phyloP scores from a whole-genome alignment of 2,329 filamentous ascomycete species.

The Apiospora marii region DNA sequence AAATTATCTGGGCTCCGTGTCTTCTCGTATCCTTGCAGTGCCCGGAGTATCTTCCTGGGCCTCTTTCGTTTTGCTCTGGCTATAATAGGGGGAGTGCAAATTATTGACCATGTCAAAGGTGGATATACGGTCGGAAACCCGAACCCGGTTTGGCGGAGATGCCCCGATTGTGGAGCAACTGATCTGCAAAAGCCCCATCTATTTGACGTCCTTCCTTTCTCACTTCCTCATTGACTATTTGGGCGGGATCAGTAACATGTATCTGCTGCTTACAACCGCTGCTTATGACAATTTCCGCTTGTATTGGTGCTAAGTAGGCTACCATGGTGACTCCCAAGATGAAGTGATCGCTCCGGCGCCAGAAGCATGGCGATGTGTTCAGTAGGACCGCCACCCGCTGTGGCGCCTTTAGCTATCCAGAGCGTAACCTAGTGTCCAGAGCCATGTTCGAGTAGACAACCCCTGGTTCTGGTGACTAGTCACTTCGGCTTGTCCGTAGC shows the following conservation, averaged over 20 bases:
- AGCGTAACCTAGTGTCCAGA: no score
- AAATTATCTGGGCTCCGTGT: not conserved
- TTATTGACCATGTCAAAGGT: not conserved
- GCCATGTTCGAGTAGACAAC: no score
- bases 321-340: no score
- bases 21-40: not conserved
- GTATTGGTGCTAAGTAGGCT: no score
- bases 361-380: no score
- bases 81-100: not conserved
- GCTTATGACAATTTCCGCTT: conserved; percentile 5
- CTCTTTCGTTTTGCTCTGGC: not conserved
- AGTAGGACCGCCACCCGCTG: no score
- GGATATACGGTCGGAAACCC: not conserved
- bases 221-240: not conserved
- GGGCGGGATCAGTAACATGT: not conserved
- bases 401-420: no score
- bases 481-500: no score
- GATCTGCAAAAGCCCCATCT: not conserved
- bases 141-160: not conserved
- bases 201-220: not conserved
- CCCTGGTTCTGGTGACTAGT: no score
- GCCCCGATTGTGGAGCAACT: not conserved
- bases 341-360: no score
- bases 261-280: not conserved
- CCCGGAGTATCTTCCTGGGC: not conserved